Evolutionary conservation across 2,329 filamentous ascomycete species (phyloP), one percentile per base, ranked within the genome.

Genomic region (Metarhizium robertsii): DNA sequence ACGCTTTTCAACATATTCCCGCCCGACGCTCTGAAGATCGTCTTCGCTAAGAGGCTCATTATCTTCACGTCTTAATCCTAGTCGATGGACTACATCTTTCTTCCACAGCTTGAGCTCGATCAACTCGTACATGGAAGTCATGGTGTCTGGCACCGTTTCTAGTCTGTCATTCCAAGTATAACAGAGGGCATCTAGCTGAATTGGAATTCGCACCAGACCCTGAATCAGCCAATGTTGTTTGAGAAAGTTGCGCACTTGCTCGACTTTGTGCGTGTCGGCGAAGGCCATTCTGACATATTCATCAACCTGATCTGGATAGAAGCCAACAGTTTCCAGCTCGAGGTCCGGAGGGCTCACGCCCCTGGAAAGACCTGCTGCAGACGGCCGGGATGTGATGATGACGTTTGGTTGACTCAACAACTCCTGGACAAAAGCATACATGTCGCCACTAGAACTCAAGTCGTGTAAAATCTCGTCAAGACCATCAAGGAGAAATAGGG

Each of bases 401-500:
- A 73, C 64, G 50, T 71, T 67, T 0, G 62, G 62, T 16, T 65
- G 64, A 14, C 66, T 62, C 10, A 73, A 58, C 25, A 75, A 65
- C 4, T 59, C 2, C 14, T 55, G 10, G 13, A 74, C 60, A 38
- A 70, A 64, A 16, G 43, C 4, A 20, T 30, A 58, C 59, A 63
- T 62, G 5, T 60, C 34, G 36, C 51, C 7, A 8, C 57, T 34
- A 1, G 18, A 2, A 48, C 58, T 58, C 40, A 65, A 50, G 38
- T 61, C 60, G 36, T 66, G 67, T 54, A 61, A 65, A 8, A 75
- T 60, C 65, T 77, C 74, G 53, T 77, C 74, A 14, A 75, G 55
- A 5, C 74, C 74, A 59, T 77, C 73, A 13, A 76, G 66, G 14
- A 75, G 49, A 50, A 74, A 73, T 1, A 76, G 61, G 18, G 66